These are phyloP conservation scores for Fusarium sacchari DNA, from an alignment of 2,329 filamentous ascomycete genomes.

Conservation along the genomic window DNA sequence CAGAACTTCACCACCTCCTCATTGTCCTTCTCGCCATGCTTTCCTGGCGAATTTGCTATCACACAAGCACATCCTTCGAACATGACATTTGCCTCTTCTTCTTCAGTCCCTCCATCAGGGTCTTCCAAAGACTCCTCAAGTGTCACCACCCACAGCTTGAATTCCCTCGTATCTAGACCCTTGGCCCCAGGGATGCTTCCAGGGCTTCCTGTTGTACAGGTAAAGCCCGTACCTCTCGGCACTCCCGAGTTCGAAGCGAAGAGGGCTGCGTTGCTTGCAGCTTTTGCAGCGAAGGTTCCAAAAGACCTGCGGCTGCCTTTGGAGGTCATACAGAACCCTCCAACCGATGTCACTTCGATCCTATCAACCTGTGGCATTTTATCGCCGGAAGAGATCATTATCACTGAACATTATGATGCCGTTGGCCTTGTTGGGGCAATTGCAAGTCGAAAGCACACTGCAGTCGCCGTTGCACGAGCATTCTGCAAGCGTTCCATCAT, in stretches of 20 bases:
- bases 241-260: slow-evolving; percentile 40
- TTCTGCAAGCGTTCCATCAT: slow-evolving; percentile 34
- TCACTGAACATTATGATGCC: neutral
- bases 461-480: neutral
- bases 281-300: slow-evolving; percentile 49
- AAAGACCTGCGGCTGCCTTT: slow-evolving; percentile 42
- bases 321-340: slow-evolving; percentile 9
- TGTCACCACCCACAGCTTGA: neutral
- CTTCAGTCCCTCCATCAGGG: neutral
- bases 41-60: accelerated
- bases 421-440: neutral
- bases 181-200: neutral
- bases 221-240: slow-evolving; percentile 26
- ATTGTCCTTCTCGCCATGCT: neutral
- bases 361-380: neutral
- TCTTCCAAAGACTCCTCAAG: neutral
- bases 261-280: slow-evolving; percentile 40
- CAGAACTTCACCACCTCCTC: neutral
- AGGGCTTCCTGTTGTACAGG: slow-evolving; percentile 29
- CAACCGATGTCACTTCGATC: neutral
- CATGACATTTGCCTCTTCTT: neutral
- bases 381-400: neutral
- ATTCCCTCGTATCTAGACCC: neutral
- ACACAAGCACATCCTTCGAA: neutral
- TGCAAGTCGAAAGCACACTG: neutral